Evolutionary conservation across 345 rosid species (phyloP).

Genomic region (Moricandia moricandioides): DNA sequence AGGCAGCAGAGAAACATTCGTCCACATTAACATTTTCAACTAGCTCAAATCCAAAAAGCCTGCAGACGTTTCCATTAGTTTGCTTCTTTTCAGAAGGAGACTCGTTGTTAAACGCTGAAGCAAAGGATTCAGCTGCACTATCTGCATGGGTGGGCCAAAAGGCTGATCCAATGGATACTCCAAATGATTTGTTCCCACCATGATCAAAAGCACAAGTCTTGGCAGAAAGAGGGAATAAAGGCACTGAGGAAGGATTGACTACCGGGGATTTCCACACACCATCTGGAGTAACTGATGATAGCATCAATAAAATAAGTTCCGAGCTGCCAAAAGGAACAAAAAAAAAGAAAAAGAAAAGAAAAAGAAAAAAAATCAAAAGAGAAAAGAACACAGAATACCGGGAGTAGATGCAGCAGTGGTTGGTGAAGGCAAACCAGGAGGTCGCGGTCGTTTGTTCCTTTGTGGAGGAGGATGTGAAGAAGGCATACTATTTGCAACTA

Average conservation of each 20-base stretch:
- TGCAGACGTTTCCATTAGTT: slow-evolving; percentile 58
- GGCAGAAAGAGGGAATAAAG: slow-evolving; percentile 51
- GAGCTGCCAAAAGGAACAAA: not conserved
- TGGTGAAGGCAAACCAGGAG: slow-evolving; percentile 65
- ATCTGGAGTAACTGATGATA: slow-evolving; percentile 46
- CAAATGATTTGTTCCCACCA: slow-evolving; percentile 49
- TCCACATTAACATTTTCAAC: slow-evolving; percentile 62
- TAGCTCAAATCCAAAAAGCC: slow-evolving; percentile 90
- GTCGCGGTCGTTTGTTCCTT: slow-evolving; percentile 79
- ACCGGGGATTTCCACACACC: slow-evolving; percentile 62
- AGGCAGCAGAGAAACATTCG: slow-evolving; percentile 47
- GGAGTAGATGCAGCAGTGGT: slow-evolving; percentile 52
- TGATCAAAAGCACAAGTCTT: slow-evolving; percentile 46
- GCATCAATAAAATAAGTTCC: slow-evolving; percentile 10
- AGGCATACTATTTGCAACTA: slow-evolving; percentile 52
- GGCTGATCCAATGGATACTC: slow-evolving; percentile 50
- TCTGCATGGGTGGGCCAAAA: slow-evolving; percentile 56
- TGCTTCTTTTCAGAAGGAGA: slow-evolving; percentile 53
- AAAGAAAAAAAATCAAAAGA: slow-evolving; percentile 12
- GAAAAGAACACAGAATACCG: slow-evolving; percentile 45
- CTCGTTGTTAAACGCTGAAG: slow-evolving; percentile 58
- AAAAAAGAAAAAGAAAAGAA: too few relatives aligned
- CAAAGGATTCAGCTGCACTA: slow-evolving; percentile 57
- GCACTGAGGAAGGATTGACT: slow-evolving; percentile 56
- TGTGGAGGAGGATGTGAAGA: slow-evolving; percentile 56